Percentiles rank a stretch among this genome's conserved stretches.
Conservation (phyloP, 164 flowering plant genomes). For the Buxus sempervirens region DNA sequence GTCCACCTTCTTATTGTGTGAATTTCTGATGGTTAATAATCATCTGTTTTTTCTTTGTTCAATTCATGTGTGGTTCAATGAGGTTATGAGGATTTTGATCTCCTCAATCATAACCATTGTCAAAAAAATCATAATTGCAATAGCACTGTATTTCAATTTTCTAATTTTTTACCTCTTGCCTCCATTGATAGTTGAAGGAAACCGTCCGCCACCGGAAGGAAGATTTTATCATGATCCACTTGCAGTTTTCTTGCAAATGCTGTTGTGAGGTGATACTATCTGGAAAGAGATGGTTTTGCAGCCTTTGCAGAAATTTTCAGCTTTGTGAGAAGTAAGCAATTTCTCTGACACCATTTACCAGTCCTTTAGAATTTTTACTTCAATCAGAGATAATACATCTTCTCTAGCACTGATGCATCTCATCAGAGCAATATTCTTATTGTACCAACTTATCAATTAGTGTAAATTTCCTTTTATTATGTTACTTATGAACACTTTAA, state of each 20-base stretch:
- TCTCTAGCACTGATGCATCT: background rate
- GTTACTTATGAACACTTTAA: background rate
- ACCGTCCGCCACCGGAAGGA: conserved; percentile 38
- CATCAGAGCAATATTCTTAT: background rate
- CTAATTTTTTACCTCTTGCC: background rate
- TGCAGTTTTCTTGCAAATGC: conserved; percentile 43
- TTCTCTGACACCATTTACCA: background rate
- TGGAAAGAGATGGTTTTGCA: conserved; percentile 44
- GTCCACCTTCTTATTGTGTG: too few relatives aligned
- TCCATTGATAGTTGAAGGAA: conserved; percentile 39
- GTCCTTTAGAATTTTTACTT: background rate
- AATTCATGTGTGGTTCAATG: too few relatives aligned
- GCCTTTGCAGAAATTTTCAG: conserved; percentile 46
- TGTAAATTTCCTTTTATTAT: background rate
- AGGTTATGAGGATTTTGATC: background rate
- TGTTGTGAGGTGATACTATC: conserved; percentile 43
- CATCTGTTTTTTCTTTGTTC: too few relatives aligned
- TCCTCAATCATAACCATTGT: background rate
- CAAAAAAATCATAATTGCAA: background rate
- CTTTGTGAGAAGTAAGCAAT: conserved; percentile 48
- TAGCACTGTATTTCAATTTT: background rate
- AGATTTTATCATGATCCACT: conserved; percentile 47
- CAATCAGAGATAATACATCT: background rate
- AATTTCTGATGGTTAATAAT: too few relatives aligned
- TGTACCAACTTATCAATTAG: background rate